Base-by-base conservation (phyloP, 2,329 filamentous ascomycete genomes). In the Aspergillus pseudoterreus region DNA sequence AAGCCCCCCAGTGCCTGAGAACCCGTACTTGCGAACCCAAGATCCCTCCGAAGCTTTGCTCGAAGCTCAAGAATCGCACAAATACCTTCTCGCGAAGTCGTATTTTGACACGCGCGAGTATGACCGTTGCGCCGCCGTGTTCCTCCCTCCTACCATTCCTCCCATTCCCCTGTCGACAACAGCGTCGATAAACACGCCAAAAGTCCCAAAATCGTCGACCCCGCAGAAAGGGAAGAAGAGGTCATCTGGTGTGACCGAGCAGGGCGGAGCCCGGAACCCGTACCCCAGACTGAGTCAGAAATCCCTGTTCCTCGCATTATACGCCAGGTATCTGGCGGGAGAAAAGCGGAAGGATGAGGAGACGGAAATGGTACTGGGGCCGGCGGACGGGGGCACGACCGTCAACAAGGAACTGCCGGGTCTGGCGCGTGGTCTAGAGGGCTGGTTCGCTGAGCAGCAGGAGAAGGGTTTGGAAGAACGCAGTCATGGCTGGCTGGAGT, bases 331-430 rank as follows among this genome's bases (percentile, higher is more conserved):
- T 66, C 82, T 97, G 57, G 88, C 92, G 0, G 94, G 94, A 1
- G 94, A 99, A 77, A 96, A 97, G 77, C 85, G 90, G 58, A 96
- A 92, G 71, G 90, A 96, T 63, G 94, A 99, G 71, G 92, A 97
- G 52, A 90, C 89, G 19, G 94, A 99, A 73, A 96, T 96, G 88
- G 89, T 99, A 46, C 84, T 97, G 72, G 94, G 94, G 0, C 92
- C 94, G 1, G 86, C 92, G 52, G 94, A 99, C 71, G 85, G 90
- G 12, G 91, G 92, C 1, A 85, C 86, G 30, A 88, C 90, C 1
- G 73, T 84, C 53, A 99, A 99, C 69, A 90, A 91, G 68, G 90
- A 97, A 68, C 75, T 99, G 27, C 78, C 87, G 2, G 79, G 82
- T 0, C 82, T 97, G 35, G 85, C 87, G 17, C 82, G 86, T 6